phyloP scores from a whole-genome alignment of 2,329 filamentous ascomycete genomes.

The Penicillium sclerotiorum region DNA sequence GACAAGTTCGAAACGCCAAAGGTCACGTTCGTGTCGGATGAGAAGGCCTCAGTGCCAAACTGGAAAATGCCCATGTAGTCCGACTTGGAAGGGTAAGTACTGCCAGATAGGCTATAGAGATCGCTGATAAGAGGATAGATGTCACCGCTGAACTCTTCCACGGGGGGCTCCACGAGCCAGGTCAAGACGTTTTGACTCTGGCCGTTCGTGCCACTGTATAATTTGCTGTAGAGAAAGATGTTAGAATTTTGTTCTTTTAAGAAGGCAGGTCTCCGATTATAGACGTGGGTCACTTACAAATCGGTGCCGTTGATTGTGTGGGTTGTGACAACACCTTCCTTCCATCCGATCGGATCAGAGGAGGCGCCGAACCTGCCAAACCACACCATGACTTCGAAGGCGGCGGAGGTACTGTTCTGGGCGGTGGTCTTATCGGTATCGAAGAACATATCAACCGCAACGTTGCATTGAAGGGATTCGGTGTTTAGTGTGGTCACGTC shows the following conservation, averaged over 20 bases:
- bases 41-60: conserved; percentile 57
- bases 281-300: conserved; percentile 22
- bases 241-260: too few species aligned
- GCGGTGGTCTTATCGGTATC: conserved; percentile 49
- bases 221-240: conserved; percentile 8
- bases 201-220: conserved; percentile 30
- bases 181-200: conserved; percentile 52
- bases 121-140: conserved; percentile 50
- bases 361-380: conserved; percentile 52
- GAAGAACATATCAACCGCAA: conserved; percentile 63
- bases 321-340: conserved; percentile 38
- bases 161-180: conserved; percentile 47
- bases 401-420: conserved; percentile 39
- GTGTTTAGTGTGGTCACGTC: conserved; percentile 37
- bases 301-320: conserved; percentile 42
- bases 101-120: conserved; percentile 38
- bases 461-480: conserved; percentile 55
- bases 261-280: too few species aligned
- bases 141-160: conserved; percentile 51
- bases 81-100: conserved; percentile 40
- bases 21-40: conserved; percentile 49
- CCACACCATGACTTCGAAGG: conserved; percentile 62
- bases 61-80: conserved; percentile 57
- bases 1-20: conserved; percentile 46
- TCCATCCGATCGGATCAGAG: conserved; percentile 53